Evolutionary conservation across 139 green algal genomes (phyloP).

Genomic region (Asterochloris sp.): DNA sequence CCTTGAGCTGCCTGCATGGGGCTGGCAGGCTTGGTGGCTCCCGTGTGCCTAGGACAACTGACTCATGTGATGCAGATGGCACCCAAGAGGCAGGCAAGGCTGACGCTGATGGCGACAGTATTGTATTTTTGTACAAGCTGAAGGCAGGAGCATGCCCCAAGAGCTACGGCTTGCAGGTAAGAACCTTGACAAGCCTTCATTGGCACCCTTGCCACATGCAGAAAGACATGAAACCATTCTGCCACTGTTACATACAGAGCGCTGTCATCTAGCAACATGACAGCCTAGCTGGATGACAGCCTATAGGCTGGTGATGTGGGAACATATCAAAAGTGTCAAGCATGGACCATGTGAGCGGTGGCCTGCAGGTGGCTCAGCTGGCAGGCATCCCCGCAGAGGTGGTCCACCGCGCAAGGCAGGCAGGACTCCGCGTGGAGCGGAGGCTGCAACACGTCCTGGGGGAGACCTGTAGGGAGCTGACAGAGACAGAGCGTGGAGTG

Average conservation of each 20-base stretch:
- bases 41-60: not conserved
- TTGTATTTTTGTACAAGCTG: slow-evolving; percentile 16
- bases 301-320: not conserved
- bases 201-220: not conserved
- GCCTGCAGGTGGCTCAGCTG: slow-evolving; percentile 32
- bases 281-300: not conserved
- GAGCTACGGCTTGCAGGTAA: slow-evolving; percentile 13
- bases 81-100: not conserved
- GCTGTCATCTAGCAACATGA: not conserved
- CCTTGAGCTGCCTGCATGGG: not conserved
- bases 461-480: no score
- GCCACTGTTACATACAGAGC: not conserved
- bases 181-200: not conserved
- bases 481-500: no score
- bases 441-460: slow-evolving; percentile 2
- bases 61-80: not conserved
- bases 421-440: slow-evolving; percentile 13
- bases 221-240: not conserved
- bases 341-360: not conserved
- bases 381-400: slow-evolving; percentile 36
- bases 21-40: not conserved
- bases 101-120: not conserved
- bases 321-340: not conserved
- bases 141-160: not conserved
- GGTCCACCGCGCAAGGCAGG: slow-evolving; percentile 19